Conservation (phyloP, 2,329 filamentous ascomycete species). For the Trematosphaeria pertusa region DNA sequence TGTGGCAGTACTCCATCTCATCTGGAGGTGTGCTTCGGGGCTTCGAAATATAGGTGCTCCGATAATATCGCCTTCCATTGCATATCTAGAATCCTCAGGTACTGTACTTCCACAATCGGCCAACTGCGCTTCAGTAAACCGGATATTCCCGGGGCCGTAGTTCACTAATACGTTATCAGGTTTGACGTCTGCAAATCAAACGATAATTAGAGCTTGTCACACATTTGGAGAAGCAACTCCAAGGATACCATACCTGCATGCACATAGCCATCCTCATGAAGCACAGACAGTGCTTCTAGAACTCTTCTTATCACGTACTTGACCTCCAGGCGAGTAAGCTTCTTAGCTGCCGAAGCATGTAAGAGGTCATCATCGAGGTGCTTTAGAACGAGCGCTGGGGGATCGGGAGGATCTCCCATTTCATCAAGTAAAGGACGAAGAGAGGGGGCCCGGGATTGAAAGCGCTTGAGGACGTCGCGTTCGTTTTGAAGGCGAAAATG, state of each 20-base stretch:
- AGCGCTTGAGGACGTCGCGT: constrained; percentile 3
- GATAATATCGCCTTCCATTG: constrained; percentile 3
- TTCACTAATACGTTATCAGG: constrained; percentile 1
- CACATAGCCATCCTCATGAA: constrained; percentile 35
- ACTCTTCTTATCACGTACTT: constrained; percentile 23
- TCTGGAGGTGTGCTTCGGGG: constrained; percentile 1
- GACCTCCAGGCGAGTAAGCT: constrained; percentile 24
- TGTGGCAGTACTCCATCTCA: constrained; percentile 2
- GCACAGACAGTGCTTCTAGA: constrained; percentile 29
- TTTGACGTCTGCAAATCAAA: constrained; percentile 6
- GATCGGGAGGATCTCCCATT: constrained; percentile 28
- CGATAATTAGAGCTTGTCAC: constrained; percentile 1
- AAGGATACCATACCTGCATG: constrained; percentile 27
- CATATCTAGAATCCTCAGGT: constrained; percentile 1
- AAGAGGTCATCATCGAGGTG: constrained; percentile 30
- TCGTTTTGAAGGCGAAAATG: constrained; percentile 7
- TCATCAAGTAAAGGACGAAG: constrained; percentile 29
- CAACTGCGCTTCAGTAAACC: constrained; percentile 1
- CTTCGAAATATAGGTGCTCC: constrained; percentile 1
- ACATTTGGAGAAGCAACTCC: background rate
- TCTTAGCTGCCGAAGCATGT: constrained; percentile 15
- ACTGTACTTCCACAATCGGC: constrained; percentile 2
- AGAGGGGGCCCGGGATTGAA: constrained; percentile 2
- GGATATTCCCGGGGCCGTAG: constrained; percentile 1
- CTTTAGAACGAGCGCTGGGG: constrained; percentile 27